Evolutionary conservation across 768 basidiomycete species (phyloP).

Genomic region (Nevesoporus exiguus): DNA sequence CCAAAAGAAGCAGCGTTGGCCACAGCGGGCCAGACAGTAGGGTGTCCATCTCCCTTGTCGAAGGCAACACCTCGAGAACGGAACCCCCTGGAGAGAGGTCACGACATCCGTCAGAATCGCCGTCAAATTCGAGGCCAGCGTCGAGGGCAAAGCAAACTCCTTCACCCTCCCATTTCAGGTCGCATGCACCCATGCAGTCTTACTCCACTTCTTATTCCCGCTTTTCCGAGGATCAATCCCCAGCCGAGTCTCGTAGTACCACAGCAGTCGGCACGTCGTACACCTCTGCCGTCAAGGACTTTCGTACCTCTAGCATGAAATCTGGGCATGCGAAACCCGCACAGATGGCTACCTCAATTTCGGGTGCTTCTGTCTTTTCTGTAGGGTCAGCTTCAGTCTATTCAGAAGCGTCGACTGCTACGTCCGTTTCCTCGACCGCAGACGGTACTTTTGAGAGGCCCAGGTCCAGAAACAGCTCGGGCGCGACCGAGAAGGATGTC

Average conservation of each 20-base stretch:
- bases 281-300: neutral
- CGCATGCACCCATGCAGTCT: constrained; percentile 15
- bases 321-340: constrained; percentile 19
- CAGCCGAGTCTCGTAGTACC: neutral
- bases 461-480: constrained; percentile 10
- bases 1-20: constrained; percentile 48
- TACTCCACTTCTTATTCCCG: constrained; percentile 18
- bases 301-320: neutral
- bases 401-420: constrained; percentile 28
- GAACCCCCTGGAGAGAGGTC: constrained; percentile 3
- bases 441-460: constrained; percentile 1
- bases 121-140: constrained; percentile 15
- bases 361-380: constrained; percentile 28
- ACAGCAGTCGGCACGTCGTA: constrained; percentile 1
- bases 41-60: constrained; percentile 18
- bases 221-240: constrained; percentile 12
- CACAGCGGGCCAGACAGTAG: constrained; percentile 6
- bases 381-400: constrained; percentile 25
- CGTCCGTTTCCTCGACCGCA: constrained; percentile 17
- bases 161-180: constrained; percentile 14
- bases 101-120: constrained; percentile 16
- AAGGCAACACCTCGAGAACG: constrained; percentile 1
- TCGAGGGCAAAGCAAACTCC: constrained; percentile 18
- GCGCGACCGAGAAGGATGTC: constrained; percentile 18
- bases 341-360: constrained; percentile 23